phyloP scores from a whole-genome alignment of 768 basidiomycete genomes.

The Lactarius vividus region DNA sequence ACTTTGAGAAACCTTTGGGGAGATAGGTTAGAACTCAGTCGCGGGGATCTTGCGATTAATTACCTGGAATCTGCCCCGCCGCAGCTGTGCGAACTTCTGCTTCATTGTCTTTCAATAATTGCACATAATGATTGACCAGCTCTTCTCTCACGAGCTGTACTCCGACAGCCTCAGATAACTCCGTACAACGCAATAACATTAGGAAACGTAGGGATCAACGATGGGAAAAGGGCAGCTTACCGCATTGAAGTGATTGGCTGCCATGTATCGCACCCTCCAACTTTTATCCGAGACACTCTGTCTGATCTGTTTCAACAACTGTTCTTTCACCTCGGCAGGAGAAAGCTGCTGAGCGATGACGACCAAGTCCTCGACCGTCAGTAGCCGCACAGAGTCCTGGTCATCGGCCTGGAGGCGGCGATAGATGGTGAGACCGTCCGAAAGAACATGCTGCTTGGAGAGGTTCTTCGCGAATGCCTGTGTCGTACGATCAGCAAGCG shows the following conservation, averaged over 20 bases:
- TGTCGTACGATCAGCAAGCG: conserved; percentile 11
- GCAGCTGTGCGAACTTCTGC: conserved; percentile 97
- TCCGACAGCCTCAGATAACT: conserved; percentile 92
- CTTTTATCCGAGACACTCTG: conserved; percentile 92
- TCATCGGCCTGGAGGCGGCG: conserved; percentile 92
- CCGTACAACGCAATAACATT: conserved; percentile 15
- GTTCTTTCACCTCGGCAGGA: conserved; percentile 87
- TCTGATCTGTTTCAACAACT: conserved; percentile 83
- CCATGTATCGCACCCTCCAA: conserved; percentile 99
- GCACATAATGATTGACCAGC: conserved; percentile 88
- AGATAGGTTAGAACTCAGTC: conserved; percentile 19
- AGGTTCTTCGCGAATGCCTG: conserved; percentile 81
- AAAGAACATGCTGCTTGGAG: conserved; percentile 73
- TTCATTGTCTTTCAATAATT: conserved; percentile 95
- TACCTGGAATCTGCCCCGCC: conserved; percentile 95
- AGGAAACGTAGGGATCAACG: conserved; percentile 1
- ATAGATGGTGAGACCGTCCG: conserved; percentile 89
- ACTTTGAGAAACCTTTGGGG: conserved; percentile 84
- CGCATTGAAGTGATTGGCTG: conserved; percentile 95
- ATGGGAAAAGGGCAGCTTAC: conserved; percentile 39
- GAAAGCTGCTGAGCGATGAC: conserved; percentile 82
- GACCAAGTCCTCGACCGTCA: conserved; percentile 96
- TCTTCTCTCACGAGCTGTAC: conserved; percentile 90
- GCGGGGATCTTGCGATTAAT: conserved; percentile 9
- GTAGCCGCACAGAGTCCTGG: conserved; percentile 93